These are phyloP conservation scores for sweet orange (Citrus sinensis) DNA, from an alignment of 345 rosid genomes.

Conservation along the genomic window DNA sequence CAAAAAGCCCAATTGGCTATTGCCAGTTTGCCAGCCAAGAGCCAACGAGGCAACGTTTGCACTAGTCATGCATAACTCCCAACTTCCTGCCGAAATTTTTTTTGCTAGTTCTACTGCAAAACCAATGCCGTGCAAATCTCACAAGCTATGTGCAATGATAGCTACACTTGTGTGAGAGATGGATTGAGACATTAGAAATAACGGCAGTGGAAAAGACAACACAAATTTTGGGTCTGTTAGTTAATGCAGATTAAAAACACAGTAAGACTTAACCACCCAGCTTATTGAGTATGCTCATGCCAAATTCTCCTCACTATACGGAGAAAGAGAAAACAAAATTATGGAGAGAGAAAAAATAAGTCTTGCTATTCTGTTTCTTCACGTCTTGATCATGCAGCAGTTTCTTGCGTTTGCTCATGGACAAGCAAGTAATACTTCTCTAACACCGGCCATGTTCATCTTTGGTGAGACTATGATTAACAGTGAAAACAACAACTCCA, in stretches of 20 bases:
- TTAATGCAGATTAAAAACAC: slow-evolving; percentile 1
- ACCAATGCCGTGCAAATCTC: background rate
- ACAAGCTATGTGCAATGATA: background rate
- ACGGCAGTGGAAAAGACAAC: background rate
- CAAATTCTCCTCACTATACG: background rate
- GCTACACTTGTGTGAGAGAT: background rate
- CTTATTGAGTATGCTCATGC: background rate
- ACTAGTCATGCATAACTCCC: background rate
- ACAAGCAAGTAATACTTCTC: slow-evolving; percentile 17
- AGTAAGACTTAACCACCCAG: background rate
- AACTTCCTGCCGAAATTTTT: background rate
- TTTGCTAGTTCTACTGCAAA: background rate
- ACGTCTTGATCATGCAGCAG: slow-evolving; percentile 12
- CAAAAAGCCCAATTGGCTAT: too few species aligned
- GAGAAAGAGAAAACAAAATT: background rate
- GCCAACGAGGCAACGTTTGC: background rate
- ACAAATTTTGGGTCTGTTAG: background rate
- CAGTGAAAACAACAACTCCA: slow-evolving; percentile 41
- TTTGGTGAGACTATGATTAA: slow-evolving; percentile 39
- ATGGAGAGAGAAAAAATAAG: too few species aligned
- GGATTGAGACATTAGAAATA: background rate
- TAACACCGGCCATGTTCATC: slow-evolving; percentile 33
- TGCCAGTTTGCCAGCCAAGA: background rate
- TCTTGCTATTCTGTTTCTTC: background rate
- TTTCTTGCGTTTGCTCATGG: slow-evolving; percentile 20